Evolutionary conservation across 345 rosid species (phyloP).

Genomic region (Limnanthes douglasii): DNA sequence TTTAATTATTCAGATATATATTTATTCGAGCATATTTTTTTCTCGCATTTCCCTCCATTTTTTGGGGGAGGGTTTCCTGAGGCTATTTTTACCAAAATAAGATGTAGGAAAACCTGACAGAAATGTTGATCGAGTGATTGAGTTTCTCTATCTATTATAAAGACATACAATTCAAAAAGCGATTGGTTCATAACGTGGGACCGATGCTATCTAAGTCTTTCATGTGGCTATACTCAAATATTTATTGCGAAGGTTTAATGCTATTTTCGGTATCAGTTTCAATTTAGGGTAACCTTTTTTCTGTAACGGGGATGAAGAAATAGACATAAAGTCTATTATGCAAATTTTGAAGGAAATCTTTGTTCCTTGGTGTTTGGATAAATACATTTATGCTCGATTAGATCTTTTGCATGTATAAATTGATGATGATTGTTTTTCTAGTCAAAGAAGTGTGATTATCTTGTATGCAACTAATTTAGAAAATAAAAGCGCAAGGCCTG

Average conservation of each 20-base stretch:
- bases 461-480: constrained; percentile 31
- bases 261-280: constrained; percentile 57
- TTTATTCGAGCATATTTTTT: constrained; percentile 34
- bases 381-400: constrained; percentile 33
- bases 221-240: constrained; percentile 54
- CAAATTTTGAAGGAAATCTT: constrained; percentile 50
- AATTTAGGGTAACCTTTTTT: constrained; percentile 19
- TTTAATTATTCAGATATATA: constrained; percentile 48
- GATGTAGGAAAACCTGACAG: constrained; percentile 18
- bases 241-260: constrained; percentile 46
- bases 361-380: constrained; percentile 75
- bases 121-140: constrained; percentile 30
- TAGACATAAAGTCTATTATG: constrained; percentile 28
- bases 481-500: constrained; percentile 16
- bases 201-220: constrained; percentile 55
- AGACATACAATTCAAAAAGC: constrained; percentile 28
- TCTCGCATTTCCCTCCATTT: constrained; percentile 28
- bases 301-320: constrained; percentile 18
- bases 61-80: constrained; percentile 43
- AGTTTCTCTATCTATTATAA: constrained; percentile 41
- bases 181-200: constrained; percentile 46
- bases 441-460: constrained; percentile 57
- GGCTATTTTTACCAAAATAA: constrained; percentile 30
- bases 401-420: constrained; percentile 66
- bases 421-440: constrained; percentile 58